phyloP scores from a whole-genome alignment of 1,139 yeast species.

The Pichia sp. region DNA sequence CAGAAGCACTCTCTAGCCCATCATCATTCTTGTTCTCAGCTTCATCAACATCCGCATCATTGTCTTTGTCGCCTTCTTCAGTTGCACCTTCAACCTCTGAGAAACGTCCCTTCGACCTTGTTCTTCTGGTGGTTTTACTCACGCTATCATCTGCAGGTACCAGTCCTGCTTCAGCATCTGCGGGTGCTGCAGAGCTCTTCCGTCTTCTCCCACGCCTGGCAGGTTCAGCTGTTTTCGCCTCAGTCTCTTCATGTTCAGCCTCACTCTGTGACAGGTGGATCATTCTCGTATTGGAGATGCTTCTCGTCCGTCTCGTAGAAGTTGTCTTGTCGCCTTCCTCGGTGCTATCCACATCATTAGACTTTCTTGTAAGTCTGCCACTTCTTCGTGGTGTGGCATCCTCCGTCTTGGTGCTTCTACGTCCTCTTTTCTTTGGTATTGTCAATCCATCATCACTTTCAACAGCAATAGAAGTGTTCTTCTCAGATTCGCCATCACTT shows the following conservation, averaged over 20 bases:
- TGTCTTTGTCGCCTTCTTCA: constrained; percentile 2
- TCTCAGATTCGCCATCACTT: constrained; percentile 5
- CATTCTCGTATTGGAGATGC: constrained; percentile 7
- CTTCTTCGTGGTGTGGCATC: constrained; percentile 13
- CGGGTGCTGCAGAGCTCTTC: not conserved
- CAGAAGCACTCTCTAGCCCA: not conserved
- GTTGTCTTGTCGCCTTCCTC: constrained; percentile 1
- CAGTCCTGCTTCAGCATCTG: constrained; percentile 2
- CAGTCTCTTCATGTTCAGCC: constrained; percentile 9
- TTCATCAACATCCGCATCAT: constrained; percentile 6
- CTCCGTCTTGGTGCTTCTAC: constrained; percentile 3
- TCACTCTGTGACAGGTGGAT: constrained; percentile 3
- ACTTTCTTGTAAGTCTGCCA: constrained; percentile 8
- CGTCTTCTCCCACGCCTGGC: constrained; percentile 6
- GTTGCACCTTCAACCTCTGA: too few species aligned
- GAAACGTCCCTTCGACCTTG: constrained; percentile 5
- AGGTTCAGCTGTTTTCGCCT: not conserved
- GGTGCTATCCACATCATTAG: not conserved
- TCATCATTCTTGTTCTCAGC: constrained; percentile 1
- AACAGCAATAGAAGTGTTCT: constrained; percentile 1
- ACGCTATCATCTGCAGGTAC: not conserved
- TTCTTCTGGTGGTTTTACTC: constrained; percentile 1
- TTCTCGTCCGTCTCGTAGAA: constrained; percentile 13
- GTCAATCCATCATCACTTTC: constrained; percentile 5
- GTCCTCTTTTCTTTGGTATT: constrained; percentile 3